These are phyloP conservation scores for Yamadazyma songkhlaensis DNA, from an alignment of 1,139 yeast genomes.

Conservation along the genomic window DNA sequence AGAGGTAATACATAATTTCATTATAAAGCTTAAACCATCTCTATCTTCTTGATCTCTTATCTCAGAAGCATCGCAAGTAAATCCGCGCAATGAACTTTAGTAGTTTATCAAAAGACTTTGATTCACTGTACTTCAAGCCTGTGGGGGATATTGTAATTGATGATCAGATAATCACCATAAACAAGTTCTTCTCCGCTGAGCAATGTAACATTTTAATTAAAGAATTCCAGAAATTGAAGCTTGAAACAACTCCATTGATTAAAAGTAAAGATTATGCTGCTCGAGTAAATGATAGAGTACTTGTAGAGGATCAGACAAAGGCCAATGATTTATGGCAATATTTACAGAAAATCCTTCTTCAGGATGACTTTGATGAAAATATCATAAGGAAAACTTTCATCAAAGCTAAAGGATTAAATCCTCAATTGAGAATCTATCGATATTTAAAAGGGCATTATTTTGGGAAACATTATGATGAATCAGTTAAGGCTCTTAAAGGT, in stretches of 20 bases:
- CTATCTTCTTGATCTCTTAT: background rate
- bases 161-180: conserved; percentile 48
- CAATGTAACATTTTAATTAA: conserved; percentile 45
- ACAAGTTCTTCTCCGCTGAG: conserved; percentile 40
- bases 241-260: conserved; percentile 50
- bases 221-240: conserved; percentile 29
- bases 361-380: conserved; percentile 32
- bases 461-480: conserved; percentile 63
- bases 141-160: conserved; percentile 26
- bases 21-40: background rate
- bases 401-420: conserved; percentile 51
- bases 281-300: conserved; percentile 54
- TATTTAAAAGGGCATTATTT: conserved; percentile 60
- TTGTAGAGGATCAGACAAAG: conserved; percentile 37
- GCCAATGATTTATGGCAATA: conserved; percentile 47
- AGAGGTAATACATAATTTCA: background rate
- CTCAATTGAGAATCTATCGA: conserved; percentile 56
- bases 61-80: background rate
- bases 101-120: conserved; percentile 18
- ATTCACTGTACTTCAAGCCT: conserved; percentile 32
- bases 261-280: conserved; percentile 58
- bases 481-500: conserved; percentile 36
- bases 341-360: conserved; percentile 29
- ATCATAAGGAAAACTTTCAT: conserved; percentile 24
- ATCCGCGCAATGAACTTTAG: conserved; percentile 4